Conservation (phyloP, 2,329 filamentous ascomycete genomes). For the Botrytis pseudocinerea region DNA sequence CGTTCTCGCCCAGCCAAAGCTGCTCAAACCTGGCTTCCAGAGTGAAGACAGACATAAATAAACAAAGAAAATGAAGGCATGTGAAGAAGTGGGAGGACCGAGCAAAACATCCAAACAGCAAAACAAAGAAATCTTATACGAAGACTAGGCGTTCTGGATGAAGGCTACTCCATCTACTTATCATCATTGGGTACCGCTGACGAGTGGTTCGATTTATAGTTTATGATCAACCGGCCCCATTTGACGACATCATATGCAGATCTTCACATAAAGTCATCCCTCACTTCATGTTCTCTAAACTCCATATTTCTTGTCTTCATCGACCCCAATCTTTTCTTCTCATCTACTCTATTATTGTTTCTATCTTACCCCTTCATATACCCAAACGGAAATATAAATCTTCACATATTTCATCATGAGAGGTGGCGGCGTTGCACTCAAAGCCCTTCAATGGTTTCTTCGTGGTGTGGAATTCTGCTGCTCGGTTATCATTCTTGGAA, state of each 20-base stretch:
- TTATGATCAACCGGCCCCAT: not conserved
- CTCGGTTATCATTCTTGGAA: conserved; percentile 70
- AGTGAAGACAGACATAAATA: not conserved
- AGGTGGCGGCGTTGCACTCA: conserved; percentile 62
- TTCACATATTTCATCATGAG: conserved; percentile 51
- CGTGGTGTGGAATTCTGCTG: conserved; percentile 74
- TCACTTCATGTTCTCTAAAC: not conserved
- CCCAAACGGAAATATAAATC: too few relatives aligned
- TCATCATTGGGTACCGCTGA: not conserved
- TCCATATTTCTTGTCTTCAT: not conserved
- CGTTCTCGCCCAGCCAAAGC: not conserved
- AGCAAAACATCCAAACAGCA: not conserved
- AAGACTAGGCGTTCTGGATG: not conserved
- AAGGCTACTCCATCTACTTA: not conserved
- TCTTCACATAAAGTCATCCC: not conserved
- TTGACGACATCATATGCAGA: conserved; percentile 15
- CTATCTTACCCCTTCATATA: too few relatives aligned
- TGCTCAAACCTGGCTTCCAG: not conserved
- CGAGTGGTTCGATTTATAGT: not conserved
- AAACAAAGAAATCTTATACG: conserved; percentile 6
- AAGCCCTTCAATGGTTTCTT: conserved; percentile 67
- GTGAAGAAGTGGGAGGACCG: not conserved
- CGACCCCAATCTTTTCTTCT: not conserved
- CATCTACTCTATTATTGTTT: not conserved
- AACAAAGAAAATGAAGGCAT: conserved; percentile 1